Evolutionary conservation across 2,329 filamentous ascomycete genomes (phyloP).

Genomic region (Esteya vermicola): DNA sequence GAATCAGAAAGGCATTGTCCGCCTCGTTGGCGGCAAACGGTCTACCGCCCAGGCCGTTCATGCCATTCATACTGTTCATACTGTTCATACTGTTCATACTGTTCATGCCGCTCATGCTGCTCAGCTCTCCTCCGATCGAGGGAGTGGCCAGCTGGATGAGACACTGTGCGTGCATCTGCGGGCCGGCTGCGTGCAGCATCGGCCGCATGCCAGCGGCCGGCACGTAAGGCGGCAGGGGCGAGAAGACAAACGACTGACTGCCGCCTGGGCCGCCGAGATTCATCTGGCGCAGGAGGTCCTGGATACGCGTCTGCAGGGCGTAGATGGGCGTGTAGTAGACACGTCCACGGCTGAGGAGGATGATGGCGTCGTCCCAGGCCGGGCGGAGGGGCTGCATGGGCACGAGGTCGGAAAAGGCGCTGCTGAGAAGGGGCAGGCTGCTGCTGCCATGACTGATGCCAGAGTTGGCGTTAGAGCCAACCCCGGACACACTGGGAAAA

Average conservation of each 20-base stretch:
- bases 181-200: constrained; percentile 19
- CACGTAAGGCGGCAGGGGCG: constrained; percentile 25
- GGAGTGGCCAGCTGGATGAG: constrained; percentile 24
- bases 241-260: constrained; percentile 15
- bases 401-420: constrained; percentile 1
- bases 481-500: no score
- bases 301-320: constrained; percentile 28
- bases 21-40: background rate
- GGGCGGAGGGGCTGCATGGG: constrained; percentile 27
- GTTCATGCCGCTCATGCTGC: no score
- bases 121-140: constrained; percentile 13
- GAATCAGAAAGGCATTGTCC: constrained; percentile 31
- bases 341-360: constrained; percentile 22
- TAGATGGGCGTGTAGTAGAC: constrained; percentile 27
- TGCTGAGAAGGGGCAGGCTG: background rate
- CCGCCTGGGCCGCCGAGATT: constrained; percentile 9
- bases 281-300: constrained; percentile 16
- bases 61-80: no score
- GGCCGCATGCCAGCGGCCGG: constrained; percentile 22
- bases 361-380: constrained; percentile 34
- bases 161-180: constrained; percentile 28
- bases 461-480: no score
- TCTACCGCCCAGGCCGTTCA: no score
- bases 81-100: no score
- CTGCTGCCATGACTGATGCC: no score